Conservation (phyloP, 1,139 yeast genomes). For the Geotrichum fermentans region DNA sequence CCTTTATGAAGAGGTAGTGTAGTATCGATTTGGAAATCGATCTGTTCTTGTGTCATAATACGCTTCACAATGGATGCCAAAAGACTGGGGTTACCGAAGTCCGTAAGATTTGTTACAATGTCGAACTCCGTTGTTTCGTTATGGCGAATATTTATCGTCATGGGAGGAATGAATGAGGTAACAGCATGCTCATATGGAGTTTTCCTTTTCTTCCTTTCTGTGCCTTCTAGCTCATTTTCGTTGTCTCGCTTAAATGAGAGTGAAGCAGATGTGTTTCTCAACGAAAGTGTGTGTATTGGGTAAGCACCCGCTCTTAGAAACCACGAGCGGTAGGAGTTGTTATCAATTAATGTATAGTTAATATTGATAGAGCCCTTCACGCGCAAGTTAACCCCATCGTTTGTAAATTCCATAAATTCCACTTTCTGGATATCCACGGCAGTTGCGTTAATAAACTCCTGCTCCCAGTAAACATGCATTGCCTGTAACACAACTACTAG, state of each 20-base stretch:
- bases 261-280: constrained; percentile 2
- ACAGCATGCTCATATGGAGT: constrained; percentile 22
- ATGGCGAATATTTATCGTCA: constrained; percentile 22
- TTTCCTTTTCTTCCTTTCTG: not conserved
- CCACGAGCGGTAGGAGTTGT: constrained; percentile 11
- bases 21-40: constrained; percentile 24
- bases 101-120: constrained; percentile 25
- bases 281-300: constrained; percentile 8
- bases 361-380: constrained; percentile 12
- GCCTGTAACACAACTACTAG: constrained; percentile 2
- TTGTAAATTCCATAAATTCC: constrained; percentile 12
- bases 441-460: constrained; percentile 18
- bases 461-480: constrained; percentile 13
- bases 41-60: constrained; percentile 23
- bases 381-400: constrained; percentile 15
- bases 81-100: constrained; percentile 27
- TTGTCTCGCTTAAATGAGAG: constrained; percentile 6
- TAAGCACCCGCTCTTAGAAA: constrained; percentile 16
- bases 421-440: constrained; percentile 9
- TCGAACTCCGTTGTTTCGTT: constrained; percentile 25
- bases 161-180: constrained; percentile 26
- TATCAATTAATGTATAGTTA: constrained; percentile 14
- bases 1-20: constrained; percentile 24
- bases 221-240: not conserved
- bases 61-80: constrained; percentile 25